Evolutionary conservation across 2,329 filamentous ascomycete species (phyloP), one percentile per base, ranked within the genome.

Genomic region (Claviceps pazoutovae): DNA sequence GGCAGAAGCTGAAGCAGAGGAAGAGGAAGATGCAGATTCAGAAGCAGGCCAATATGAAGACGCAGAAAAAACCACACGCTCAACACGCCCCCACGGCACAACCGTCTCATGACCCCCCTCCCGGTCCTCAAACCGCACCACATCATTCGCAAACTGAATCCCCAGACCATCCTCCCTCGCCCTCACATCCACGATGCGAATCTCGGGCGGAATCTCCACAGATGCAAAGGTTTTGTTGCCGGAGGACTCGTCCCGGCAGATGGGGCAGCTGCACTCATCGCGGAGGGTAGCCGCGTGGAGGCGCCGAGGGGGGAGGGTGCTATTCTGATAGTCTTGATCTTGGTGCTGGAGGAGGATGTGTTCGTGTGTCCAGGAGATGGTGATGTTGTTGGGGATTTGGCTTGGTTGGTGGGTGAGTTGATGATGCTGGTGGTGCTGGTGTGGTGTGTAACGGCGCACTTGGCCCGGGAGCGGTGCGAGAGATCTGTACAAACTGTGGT

Each of bases 131-230:
- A 62, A 61, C 16, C 61, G 62, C 4, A 64, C 56, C 50, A 72
- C 68, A 53, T 78, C 74, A 48, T 68, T 61, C 5, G 65, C 60
- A 81, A 87, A 93, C n/a, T 68, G 62, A 7, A 91, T 66, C 19
- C 72, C 67, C 13, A 88, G 65, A 1, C 68, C 66, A 17, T 72
- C 66, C 0, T 67, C 58, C 16, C 58, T 57, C 1, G 64, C 49
- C 2, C 59, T 55, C 34, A 69, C 66, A 2, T 55, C 34, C 4
- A 58, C 54, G 19, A 73, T 61, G 13, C 55, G 48, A 30, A 73
- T 66, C 11, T 59, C 47, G 1, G 56, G 23, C 5, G 67, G 65
- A 5, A 76, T 64, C 36, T 73, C 67, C 30, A 65, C 64, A 4
- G 70, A 72, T 1, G 68, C 66, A 58, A 73, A 75, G 54, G 66